phyloP scores from a whole-genome alignment of 208 protist genomes.

The Trypanosoma avium region DNA sequence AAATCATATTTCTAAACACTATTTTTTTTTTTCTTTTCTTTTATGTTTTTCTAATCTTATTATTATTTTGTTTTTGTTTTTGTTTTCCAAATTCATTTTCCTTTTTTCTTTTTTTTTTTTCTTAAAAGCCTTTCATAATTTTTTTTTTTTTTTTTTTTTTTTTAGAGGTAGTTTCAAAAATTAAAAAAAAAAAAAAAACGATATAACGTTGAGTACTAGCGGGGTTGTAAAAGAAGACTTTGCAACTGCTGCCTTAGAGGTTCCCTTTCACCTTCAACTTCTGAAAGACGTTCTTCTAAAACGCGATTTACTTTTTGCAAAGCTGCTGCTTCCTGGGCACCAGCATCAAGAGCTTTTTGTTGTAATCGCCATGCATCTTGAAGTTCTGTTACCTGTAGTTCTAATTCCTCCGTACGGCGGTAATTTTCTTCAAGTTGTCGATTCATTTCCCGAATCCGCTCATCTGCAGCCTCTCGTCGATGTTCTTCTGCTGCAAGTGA shows the following conservation, averaged over 20 bases:
- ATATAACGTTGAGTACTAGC: background rate
- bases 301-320: conserved; percentile 62
- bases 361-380: conserved; percentile 23
- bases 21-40: background rate
- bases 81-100: background rate
- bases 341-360: conserved; percentile 25
- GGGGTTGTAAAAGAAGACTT: conserved; percentile 31
- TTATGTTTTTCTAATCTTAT: background rate
- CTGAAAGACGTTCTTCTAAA: conserved; percentile 61
- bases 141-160: background rate
- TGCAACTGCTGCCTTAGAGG: conserved; percentile 78
- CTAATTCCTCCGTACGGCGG: background rate
- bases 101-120: background rate
- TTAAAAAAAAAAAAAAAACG: conserved; percentile 4
- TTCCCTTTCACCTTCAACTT: conserved; percentile 68
- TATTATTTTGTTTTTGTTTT: background rate
- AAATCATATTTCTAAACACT: background rate
- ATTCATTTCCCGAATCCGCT: conserved; percentile 5
- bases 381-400: conserved; percentile 15
- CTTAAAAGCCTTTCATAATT: too few relatives aligned
- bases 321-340: conserved; percentile 48
- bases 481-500: conserved; percentile 7
- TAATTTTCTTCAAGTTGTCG: background rate
- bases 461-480: conserved; percentile 17
- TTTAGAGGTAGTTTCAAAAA: background rate